Base-by-base conservation (phyloP, 2,329 filamentous ascomycete genomes). In the Colletotrichum phormii region DNA sequence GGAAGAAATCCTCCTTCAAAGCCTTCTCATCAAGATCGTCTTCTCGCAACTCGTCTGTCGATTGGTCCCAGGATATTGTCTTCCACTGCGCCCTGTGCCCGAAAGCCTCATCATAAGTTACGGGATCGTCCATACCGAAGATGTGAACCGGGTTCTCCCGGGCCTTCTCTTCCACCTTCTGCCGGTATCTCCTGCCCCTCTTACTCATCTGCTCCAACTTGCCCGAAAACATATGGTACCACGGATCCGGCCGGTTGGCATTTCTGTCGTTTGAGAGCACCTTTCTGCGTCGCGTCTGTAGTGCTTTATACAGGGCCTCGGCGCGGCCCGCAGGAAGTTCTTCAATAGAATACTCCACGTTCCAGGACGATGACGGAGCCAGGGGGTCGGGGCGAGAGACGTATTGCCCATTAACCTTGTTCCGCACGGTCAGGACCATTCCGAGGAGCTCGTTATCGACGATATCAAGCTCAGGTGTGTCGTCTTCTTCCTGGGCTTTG, bases 261-360 rank as follows among this genome's bases (percentile, higher is more conserved):
- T 85, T 83, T 12, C 86, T 82, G 13, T 82, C 80, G 1, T 72
- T 79, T 80, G 33, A 75, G 46, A 90, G 79, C 0, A 83, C 81
- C 35, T 84, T 84, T 58, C 81, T 83, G 13, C 94, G 89, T 18
- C 93, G 87, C 4, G 77, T 80, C 79, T 90, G 89, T 71, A 90
- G 85, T 63, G 86, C 83, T 1, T 78, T 54, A 79, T 95, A 95
- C 29, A 93, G 80, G 0, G 68, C 81, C 72, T 80, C 81, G 1
- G 88, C 89, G 11, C 85, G 83, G 0, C 80, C 74, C 3, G 76
- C 75, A 0, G 81, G 64, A 2, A 95, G 84, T 75, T 95, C 93
- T 58, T 88, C 87, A 60, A 98, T 83, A 46, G 91, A 87, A 81
- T 97, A 98, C 77, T 97, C 90, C n/a, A 98, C 85, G 0, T 84